A percentile compares a stretch with the other conserved stretches of the same genome.
Evolutionary conservation across 2,329 filamentous ascomycete genomes (phyloP).

Genomic region (Colletotrichum liaoningense): DNA sequence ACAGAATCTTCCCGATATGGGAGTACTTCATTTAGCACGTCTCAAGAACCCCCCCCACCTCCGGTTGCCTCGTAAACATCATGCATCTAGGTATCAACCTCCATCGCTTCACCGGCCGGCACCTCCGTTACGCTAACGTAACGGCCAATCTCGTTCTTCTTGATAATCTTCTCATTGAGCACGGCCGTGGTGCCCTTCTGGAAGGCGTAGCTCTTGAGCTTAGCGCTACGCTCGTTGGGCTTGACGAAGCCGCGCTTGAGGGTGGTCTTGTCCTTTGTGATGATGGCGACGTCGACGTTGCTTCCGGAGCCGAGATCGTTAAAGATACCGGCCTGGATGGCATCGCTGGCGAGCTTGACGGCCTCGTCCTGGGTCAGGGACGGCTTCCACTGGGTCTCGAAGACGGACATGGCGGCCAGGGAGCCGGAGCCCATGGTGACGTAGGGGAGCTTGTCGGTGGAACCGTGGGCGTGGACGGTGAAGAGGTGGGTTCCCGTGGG

Average conservation of each 20-base stretch:
- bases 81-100: conserved; percentile 69
- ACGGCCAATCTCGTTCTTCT: conserved; percentile 91
- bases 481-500: conserved; percentile 95
- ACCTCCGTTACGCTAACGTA: conserved; percentile 94
- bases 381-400: conserved; percentile 95
- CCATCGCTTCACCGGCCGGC: conserved; percentile 77
- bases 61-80: not conserved
- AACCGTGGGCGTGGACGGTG: conserved; percentile 98
- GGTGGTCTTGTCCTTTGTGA: conserved; percentile 94
- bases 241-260: conserved; percentile 92
- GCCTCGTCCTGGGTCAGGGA: conserved; percentile 82
- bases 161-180: conserved; percentile 96
- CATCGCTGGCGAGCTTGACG: conserved; percentile 84
- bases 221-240: conserved; percentile 90
- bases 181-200: conserved; percentile 92
- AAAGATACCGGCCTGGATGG: conserved; percentile 96
- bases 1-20: conserved; percentile 27
- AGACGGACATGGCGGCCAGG: conserved; percentile 96
- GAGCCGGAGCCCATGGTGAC: conserved; percentile 99
- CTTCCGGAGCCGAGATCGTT: conserved; percentile 97
- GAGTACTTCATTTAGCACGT: conserved; percentile 24
- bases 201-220: conserved; percentile 95
- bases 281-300: conserved; percentile 97
- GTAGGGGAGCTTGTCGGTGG: conserved; percentile 98
- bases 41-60: not conserved